Evolutionary conservation across 1,139 yeast genomes (phyloP).

Genomic region (Fermentozyma sake): DNA sequence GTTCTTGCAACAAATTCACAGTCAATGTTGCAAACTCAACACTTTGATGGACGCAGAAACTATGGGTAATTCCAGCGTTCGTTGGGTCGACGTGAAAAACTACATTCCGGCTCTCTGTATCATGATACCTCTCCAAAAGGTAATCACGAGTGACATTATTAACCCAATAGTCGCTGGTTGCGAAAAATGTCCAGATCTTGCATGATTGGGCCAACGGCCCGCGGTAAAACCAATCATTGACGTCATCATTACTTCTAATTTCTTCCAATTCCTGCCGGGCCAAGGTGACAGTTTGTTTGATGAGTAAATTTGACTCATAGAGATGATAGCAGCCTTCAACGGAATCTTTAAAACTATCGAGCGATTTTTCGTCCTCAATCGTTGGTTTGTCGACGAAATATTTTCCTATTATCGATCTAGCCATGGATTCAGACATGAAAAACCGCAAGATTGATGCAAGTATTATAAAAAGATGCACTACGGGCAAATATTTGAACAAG

Average conservation of each 20-base stretch:
- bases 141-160: slow-evolving; percentile 41
- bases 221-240: slow-evolving; percentile 52
- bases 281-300: slow-evolving; percentile 50
- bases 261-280: slow-evolving; percentile 54
- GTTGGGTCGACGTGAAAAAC: slow-evolving; percentile 25
- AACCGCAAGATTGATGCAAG: slow-evolving; percentile 17
- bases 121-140: slow-evolving; percentile 34
- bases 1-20: slow-evolving; percentile 10
- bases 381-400: slow-evolving; percentile 21
- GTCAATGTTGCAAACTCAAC: slow-evolving; percentile 48
- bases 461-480: slow-evolving; percentile 22
- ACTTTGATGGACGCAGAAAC: slow-evolving; percentile 55
- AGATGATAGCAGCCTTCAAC: slow-evolving; percentile 41
- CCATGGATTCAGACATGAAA: slow-evolving; percentile 17
- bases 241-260: slow-evolving; percentile 38
- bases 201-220: slow-evolving; percentile 17
- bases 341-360: slow-evolving; percentile 32
- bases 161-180: slow-evolving; percentile 60
- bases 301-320: slow-evolving; percentile 34
- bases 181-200: slow-evolving; percentile 53
- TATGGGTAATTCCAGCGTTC: slow-evolving; percentile 42
- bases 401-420: slow-evolving; percentile 19
- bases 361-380: slow-evolving; percentile 11
- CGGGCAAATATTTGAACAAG: slow-evolving; percentile 29
- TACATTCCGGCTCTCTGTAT: slow-evolving; percentile 22